These are phyloP conservation scores for Cucumis melo DNA, from an alignment of 306 rosid species.

Conservation along the genomic window DNA sequence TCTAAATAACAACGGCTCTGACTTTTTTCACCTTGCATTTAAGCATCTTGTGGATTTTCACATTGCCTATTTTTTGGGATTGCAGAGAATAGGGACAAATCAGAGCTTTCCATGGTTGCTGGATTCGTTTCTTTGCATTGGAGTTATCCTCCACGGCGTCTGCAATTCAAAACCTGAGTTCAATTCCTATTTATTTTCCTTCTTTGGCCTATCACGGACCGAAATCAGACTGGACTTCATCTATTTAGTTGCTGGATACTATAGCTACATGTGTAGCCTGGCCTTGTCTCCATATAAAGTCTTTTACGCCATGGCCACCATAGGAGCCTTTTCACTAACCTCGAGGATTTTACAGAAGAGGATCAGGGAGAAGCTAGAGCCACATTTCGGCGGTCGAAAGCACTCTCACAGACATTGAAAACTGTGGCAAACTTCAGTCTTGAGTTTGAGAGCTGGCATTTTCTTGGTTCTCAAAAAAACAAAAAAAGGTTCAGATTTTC, in stretches of 20 bases:
- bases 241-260: slow-evolving; percentile 70
- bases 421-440: not conserved
- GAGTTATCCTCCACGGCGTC: slow-evolving; percentile 79
- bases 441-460: not conserved
- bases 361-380: slow-evolving; percentile 38
- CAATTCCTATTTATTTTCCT: slow-evolving; percentile 43
- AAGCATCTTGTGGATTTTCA: slow-evolving; percentile 11
- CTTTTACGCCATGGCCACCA: slow-evolving; percentile 54
- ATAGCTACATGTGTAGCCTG: slow-evolving; percentile 55
- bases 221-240: slow-evolving; percentile 42
- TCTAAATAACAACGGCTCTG: not conserved
- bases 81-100: slow-evolving; percentile 72
- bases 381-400: slow-evolving; percentile 38
- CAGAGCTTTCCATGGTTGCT: slow-evolving; percentile 65
- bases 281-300: slow-evolving; percentile 60
- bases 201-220: slow-evolving; percentile 25
- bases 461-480: not conserved
- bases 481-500: not conserved
- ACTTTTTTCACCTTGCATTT: not conserved
- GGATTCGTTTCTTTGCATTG: slow-evolving; percentile 67
- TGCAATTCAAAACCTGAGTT: slow-evolving; percentile 58
- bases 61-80: slow-evolving; percentile 4
- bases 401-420: slow-evolving; percentile 69
- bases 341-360: slow-evolving; percentile 37
- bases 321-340: slow-evolving; percentile 49